Percentiles rank a stretch among this genome's conserved stretches.
Evolutionary conservation across 2,329 filamentous ascomycete species (phyloP).

Genomic region (Cadophora sp.): DNA sequence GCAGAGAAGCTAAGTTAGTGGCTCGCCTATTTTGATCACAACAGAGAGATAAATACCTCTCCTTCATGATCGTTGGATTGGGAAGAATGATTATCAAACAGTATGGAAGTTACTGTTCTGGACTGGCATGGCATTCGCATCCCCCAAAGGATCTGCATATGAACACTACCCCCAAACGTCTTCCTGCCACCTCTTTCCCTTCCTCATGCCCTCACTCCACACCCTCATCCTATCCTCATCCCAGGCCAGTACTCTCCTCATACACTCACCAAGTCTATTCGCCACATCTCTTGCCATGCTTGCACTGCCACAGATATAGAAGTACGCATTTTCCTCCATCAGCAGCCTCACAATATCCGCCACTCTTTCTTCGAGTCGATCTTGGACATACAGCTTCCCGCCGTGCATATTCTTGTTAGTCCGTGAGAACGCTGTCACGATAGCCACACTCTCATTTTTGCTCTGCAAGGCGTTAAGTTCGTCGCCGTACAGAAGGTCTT

Average conservation of each 20-base stretch:
- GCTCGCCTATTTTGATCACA: not conserved
- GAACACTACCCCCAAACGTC: constrained; percentile 54
- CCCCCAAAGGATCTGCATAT: not conserved
- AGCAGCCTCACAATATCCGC: constrained; percentile 37
- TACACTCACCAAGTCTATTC: constrained; percentile 46
- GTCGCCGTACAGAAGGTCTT: constrained; percentile 52
- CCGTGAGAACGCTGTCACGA: constrained; percentile 46
- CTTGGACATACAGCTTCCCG: constrained; percentile 48
- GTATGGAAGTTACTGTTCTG: too few species aligned
- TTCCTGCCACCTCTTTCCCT: constrained; percentile 58
- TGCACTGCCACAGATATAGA: constrained; percentile 52
- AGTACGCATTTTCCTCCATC: constrained; percentile 45
- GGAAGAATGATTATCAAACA: too few species aligned
- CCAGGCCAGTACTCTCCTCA: constrained; percentile 47
- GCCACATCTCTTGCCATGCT: constrained; percentile 53
- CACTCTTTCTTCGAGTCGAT: constrained; percentile 45
- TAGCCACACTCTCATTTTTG: constrained; percentile 32
- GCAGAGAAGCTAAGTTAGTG: not conserved
- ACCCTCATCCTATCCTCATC: constrained; percentile 49
- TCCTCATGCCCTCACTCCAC: constrained; percentile 56
- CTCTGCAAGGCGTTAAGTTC: constrained; percentile 42
- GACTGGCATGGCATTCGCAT: too few species aligned
- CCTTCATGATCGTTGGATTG: too few species aligned
- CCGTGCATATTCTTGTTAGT: not conserved
- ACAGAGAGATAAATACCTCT: not conserved